Evolutionary conservation across 2,329 filamentous ascomycete genomes (phyloP), one percentile per base, ranked within the genome.

Genomic region (Incumbomyces lentus): DNA sequence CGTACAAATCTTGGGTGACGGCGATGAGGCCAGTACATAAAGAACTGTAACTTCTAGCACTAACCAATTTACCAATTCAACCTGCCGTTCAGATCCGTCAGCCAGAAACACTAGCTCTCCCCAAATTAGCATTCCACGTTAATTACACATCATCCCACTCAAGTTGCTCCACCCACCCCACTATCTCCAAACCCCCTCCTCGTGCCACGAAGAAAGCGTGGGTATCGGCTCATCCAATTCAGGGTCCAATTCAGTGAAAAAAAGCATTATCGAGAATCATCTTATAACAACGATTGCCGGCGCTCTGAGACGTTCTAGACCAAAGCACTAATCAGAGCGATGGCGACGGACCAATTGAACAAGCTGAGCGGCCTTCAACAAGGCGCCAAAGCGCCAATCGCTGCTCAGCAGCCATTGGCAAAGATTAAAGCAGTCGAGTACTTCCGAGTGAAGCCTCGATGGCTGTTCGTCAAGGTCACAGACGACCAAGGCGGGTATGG

Each of bases 391-490:
- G 22, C 22, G n/a, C 46, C 40, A 6, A 12, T 40, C n/a, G 34
- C 35, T 16, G 12, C 22, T 16, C 2, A 34, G 16, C 38, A 46
- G 14, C 37, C 44, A 22, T 31, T 46, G 11, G 40, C 55, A 16
- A 55, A 55, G 52, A 84, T 85, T 58, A 70, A 73, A 50, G 71
- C 59, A 19, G 79, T 87, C 36, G 82, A 86, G 55, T 85, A 86
- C 59, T 87, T 86, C 60, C 75, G 83, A 14, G 78, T 87, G 7
- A 79, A 81, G 38, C 84, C 84, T 12, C 71, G 84, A 34, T 88
- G 83, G 83, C 70, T 88, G 1, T 86, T 87, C 53, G 83, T 87
- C 54, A 88, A 87, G 61, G 75, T 88, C 52, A 79, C 75, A 1
- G 82, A 87, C 58, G 76, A 79, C 30, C 70, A 72, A 1, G 81